Evolutionary conservation across 2,329 filamentous ascomycete genomes (phyloP).

Genomic region (Exophiala sp.): DNA sequence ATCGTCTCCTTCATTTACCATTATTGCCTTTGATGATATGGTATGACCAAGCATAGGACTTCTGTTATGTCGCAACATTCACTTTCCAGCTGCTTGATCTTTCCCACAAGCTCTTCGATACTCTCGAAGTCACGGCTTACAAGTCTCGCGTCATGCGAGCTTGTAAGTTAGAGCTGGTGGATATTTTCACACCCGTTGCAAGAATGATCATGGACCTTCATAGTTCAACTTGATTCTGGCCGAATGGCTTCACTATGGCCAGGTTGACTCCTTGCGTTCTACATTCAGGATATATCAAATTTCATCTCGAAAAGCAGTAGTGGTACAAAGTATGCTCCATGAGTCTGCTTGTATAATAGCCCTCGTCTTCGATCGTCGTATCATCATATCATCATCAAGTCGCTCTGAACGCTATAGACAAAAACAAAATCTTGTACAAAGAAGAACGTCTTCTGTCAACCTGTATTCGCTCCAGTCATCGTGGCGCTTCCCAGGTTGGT

Average conservation of each 20-base stretch:
- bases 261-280: conserved; percentile 30
- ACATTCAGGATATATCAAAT: conserved; percentile 18
- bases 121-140: conserved; percentile 23
- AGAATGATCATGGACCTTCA: conserved; percentile 28
- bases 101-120: conserved; percentile 27
- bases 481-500: conserved; percentile 8
- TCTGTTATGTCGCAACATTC: conserved; percentile 22
- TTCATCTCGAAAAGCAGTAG: not conserved
- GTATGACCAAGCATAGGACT: too few species aligned
- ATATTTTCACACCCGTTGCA: conserved; percentile 27
- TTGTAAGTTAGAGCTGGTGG: conserved; percentile 27
- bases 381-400: conserved; percentile 9
- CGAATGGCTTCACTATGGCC: conserved; percentile 21
- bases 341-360: not conserved
- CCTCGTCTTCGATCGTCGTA: conserved; percentile 5
- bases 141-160: conserved; percentile 23
- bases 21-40: too few species aligned
- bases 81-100: conserved; percentile 30
- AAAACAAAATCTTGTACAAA: not conserved
- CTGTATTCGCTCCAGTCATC: conserved; percentile 1
- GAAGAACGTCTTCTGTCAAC: not conserved
- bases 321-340: conserved; percentile 5
- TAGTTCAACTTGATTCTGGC: conserved; percentile 26
- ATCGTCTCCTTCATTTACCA: too few species aligned
- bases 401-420: conserved; percentile 26